A percentile compares a stretch with the other conserved stretches of the same genome.
phyloP scores from a whole-genome alignment of 768 basidiomycete species.

The Collybiopsis luxurians region DNA sequence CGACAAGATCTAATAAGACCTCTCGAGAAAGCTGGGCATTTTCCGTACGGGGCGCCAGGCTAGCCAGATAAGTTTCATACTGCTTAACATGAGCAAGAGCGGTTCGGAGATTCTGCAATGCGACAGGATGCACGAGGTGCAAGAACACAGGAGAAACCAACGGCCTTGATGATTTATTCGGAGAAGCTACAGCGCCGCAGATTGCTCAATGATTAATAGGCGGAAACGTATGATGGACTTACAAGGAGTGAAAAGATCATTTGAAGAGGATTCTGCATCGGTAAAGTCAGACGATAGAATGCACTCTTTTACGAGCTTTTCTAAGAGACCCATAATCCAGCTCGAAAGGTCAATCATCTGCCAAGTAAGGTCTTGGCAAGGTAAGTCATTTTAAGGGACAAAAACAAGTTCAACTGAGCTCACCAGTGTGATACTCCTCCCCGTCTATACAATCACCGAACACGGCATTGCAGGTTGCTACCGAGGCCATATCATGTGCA shows the following conservation, averaged over 20 bases:
- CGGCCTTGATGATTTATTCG: slow-evolving; percentile 10
- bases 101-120: slow-evolving; percentile 46
- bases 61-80: slow-evolving; percentile 52
- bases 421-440: slow-evolving; percentile 46
- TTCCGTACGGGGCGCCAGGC: slow-evolving; percentile 55
- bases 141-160: slow-evolving; percentile 45
- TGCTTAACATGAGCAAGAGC: slow-evolving; percentile 56
- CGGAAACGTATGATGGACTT: neutral
- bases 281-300: slow-evolving; percentile 32
- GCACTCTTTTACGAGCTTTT: slow-evolving; percentile 57
- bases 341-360: slow-evolving; percentile 59
- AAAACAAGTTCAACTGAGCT: neutral
- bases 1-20: slow-evolving; percentile 59
- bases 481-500: slow-evolving; percentile 65
- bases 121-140: slow-evolving; percentile 60
- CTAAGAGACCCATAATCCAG: slow-evolving; percentile 63
- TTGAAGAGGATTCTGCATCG: slow-evolving; percentile 9
- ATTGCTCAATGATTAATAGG: neutral
- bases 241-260: neutral
- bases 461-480: slow-evolving; percentile 56
- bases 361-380: slow-evolving; percentile 63
- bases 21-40: slow-evolving; percentile 63
- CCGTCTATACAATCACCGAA: slow-evolving; percentile 67
- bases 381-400: slow-evolving; percentile 1
- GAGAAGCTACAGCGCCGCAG: neutral